Conservation (phyloP, 139 green algal species). For the Monoraphidium neglectum region DNA sequence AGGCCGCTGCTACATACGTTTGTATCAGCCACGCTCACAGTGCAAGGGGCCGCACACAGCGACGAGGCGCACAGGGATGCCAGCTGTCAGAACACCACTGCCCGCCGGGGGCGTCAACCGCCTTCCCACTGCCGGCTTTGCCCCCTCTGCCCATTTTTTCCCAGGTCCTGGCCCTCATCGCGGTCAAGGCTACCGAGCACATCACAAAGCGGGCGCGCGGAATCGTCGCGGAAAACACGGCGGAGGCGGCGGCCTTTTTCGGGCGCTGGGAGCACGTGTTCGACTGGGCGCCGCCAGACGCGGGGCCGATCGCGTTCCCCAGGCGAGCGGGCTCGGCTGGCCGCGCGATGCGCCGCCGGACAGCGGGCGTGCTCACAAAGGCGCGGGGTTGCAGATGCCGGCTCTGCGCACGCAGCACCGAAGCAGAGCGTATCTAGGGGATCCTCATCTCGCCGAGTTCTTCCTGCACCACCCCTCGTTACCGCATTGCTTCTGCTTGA, state of each 20-base stretch:
- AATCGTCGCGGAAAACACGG: constrained; percentile 54
- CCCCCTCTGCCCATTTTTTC: not conserved
- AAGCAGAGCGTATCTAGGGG: too few relatives aligned
- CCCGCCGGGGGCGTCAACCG: not conserved
- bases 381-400: too few relatives aligned
- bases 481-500: too few relatives aligned
- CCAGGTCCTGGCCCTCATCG: constrained; percentile 73
- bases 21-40: not conserved
- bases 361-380: too few relatives aligned
- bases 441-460: too few relatives aligned
- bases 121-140: not conserved
- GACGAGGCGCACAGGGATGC: not conserved
- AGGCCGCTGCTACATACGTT: not conserved
- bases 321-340: too few relatives aligned
- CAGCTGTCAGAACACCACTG: not conserved
- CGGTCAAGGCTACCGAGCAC: constrained; percentile 36
- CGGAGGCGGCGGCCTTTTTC: constrained; percentile 43
- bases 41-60: not conserved
- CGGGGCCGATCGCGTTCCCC: too few relatives aligned
- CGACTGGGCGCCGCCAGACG: constrained; percentile 40
- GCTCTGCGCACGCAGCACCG: too few relatives aligned
- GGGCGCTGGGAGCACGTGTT: constrained; percentile 32
- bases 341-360: too few relatives aligned
- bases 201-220: constrained; percentile 46
- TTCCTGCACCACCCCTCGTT: too few relatives aligned